Base-by-base conservation (phyloP, 208 protist species). In the Novymonas esmeraldas region DNA sequence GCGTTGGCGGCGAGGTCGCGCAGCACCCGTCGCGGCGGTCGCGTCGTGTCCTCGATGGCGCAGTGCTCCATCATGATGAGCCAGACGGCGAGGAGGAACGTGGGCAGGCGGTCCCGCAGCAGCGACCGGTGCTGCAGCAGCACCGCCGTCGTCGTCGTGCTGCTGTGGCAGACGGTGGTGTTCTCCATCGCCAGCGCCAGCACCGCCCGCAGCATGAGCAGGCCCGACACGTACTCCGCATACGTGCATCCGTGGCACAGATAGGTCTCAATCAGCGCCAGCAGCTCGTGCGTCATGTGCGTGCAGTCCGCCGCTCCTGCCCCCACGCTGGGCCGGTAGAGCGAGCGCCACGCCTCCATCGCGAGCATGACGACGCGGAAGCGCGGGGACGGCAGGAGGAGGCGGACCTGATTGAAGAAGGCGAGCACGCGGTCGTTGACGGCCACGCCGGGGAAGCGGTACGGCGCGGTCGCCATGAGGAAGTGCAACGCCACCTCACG, bases 271-370 rank as follows among this genome's bases (percentile, higher is more conserved):
- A 80, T 76, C 28, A 83, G 51, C 36, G 66, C 63, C 24, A 94
- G 63, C 56, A 91, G 39, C 57, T 88, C 76, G 3, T 78, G 73
- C 18, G 82, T 73, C 45, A 91, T 74, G 44, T 81, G 78, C 5
- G 79, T 51, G 74, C 80, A 84, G 49, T 88, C 81, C 7, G 70
- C 62, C 3, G 79, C 69, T 20, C 69, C 68, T 2, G 78, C 79
- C 13, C 65, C 78, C 51, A 91, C 79, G 26, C 57, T 62, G n/a
- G 62, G 62, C 7, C 70, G 33, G 51, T 91, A 87, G 14, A 94
- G 60, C 16, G 73, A 63, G 16, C 76, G 75, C 76, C 82, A 90
- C 51, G 76, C 84, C 75, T 91, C 88, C 80, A 94, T 81, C 16
- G 84, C 88, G 41, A 94, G 76, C 42, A 87, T 81, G 22, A 79